These are phyloP conservation scores for Porphyrellus cyaneotinctus DNA, from an alignment of 768 basidiomycete genomes.

Conservation along the genomic window DNA sequence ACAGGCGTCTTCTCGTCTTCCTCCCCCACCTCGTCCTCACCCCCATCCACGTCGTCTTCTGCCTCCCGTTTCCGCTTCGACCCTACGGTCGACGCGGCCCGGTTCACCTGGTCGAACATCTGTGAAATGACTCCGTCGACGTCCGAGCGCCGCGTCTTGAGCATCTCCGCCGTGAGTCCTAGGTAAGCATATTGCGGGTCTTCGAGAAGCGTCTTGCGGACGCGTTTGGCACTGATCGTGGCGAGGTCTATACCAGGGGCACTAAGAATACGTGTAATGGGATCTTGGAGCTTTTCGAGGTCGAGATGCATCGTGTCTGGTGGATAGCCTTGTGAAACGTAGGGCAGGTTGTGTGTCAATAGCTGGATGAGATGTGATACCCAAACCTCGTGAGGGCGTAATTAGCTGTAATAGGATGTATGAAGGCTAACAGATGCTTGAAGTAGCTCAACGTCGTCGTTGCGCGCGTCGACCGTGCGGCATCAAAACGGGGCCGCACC, in stretches of 20 bases:
- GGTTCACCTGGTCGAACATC: conserved; percentile 61
- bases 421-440: background rate
- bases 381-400: background rate
- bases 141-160: conserved; percentile 64
- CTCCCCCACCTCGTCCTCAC: conserved; percentile 15
- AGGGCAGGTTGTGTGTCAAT: background rate
- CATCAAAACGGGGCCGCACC: conserved; percentile 1
- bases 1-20: conserved; percentile 13
- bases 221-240: conserved; percentile 85
- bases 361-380: background rate
- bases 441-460: conserved; percentile 5
- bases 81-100: conserved; percentile 21
- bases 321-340: conserved; percentile 1
- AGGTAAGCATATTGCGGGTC: conserved; percentile 32
- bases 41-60: background rate
- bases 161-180: conserved; percentile 50
- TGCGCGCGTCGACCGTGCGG: background rate
- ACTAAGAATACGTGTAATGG: conserved; percentile 65
- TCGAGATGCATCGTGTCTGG: conserved; percentile 46
- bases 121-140: conserved; percentile 66
- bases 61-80: conserved; percentile 26
- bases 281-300: conserved; percentile 51
- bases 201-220: conserved; percentile 69
- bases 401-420: background rate
- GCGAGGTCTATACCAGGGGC: conserved; percentile 73